Conservation (phyloP, 495 filamentous ascomycete species). For the Xylaria venustula region DNA sequence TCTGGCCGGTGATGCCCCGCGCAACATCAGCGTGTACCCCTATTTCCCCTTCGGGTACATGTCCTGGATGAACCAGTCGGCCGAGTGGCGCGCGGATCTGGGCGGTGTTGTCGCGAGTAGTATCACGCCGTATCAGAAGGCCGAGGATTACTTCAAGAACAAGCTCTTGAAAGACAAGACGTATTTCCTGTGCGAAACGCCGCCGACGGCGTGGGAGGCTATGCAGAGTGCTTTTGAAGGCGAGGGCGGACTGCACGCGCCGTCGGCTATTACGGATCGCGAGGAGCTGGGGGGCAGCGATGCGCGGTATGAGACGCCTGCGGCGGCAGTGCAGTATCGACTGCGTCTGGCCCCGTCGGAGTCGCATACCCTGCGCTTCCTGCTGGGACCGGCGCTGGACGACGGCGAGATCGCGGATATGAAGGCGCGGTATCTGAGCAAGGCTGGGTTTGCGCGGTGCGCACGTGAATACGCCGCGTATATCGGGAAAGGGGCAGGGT, state of each 20-base stretch:
- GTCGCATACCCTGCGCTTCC: conserved; percentile 49
- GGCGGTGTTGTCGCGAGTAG: conserved; percentile 48
- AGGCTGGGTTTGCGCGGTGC: conserved; percentile 43
- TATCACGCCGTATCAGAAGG: conserved; percentile 57
- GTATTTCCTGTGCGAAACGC: conserved; percentile 54
- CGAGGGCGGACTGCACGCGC: conserved; percentile 55
- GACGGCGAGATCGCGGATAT: conserved; percentile 49
- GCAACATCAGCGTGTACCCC: conserved; percentile 52
- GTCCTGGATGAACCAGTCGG: conserved; percentile 62
- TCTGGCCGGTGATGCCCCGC: conserved; percentile 39
- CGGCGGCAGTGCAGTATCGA: conserved; percentile 53
- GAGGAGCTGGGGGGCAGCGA: conserved; percentile 41
- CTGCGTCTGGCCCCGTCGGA: conserved; percentile 31
- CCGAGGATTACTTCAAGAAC: conserved; percentile 56
- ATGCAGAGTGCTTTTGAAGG: conserved; percentile 53
- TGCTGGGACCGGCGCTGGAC: conserved; percentile 54
- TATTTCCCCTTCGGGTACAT: conserved; percentile 59
- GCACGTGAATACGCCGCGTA: conserved; percentile 48
- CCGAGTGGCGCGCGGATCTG: conserved; percentile 47
- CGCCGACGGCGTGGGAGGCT: conserved; percentile 50
- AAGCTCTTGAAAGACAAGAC: conserved; percentile 57
- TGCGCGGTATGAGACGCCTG: conserved; percentile 55
- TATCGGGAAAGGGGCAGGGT: conserved; percentile 48
- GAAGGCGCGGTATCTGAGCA: conserved; percentile 48
- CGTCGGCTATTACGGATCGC: conserved; percentile 36